Conservation (phyloP, 2,329 filamentous ascomycete genomes). For the Trichoderma semiorbis region DNA sequence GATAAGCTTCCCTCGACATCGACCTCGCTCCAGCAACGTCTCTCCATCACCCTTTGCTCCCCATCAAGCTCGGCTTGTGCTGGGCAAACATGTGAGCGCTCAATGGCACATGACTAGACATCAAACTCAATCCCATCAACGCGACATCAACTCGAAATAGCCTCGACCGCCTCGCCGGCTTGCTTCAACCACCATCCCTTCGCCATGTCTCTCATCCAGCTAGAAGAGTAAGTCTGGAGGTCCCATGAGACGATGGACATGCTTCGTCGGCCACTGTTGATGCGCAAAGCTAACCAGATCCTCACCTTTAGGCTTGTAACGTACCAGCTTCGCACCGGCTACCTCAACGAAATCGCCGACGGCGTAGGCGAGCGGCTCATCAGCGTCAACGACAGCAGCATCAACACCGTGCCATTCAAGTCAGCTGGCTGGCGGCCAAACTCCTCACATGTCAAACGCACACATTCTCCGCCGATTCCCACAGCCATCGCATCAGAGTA, state of each 20-base stretch:
- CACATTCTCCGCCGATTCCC: slow-evolving; percentile 81
- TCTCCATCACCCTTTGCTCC: neutral
- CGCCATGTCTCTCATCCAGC: slow-evolving; percentile 38
- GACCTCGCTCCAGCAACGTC: neutral
- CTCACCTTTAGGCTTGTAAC: slow-evolving; percentile 62
- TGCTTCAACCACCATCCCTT: slow-evolving; percentile 1
- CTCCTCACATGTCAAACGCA: slow-evolving; percentile 72
- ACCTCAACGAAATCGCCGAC: slow-evolving; percentile 75
- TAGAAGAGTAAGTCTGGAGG: slow-evolving; percentile 34
- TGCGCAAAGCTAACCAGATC: slow-evolving; percentile 21
- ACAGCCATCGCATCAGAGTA: slow-evolving; percentile 80
- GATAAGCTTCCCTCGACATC: neutral
- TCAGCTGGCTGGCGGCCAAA: slow-evolving; percentile 76
- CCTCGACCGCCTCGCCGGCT: neutral
- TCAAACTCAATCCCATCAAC: neutral
- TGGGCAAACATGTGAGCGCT: slow-evolving; percentile 16
- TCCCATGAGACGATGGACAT: neutral
- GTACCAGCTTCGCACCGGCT: slow-evolving; percentile 77
- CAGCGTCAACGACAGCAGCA: slow-evolving; percentile 72
- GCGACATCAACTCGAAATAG: neutral
- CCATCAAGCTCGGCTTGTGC: neutral
- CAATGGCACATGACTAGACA: slow-evolving; percentile 20
- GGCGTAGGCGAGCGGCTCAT: slow-evolving; percentile 82
- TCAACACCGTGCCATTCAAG: slow-evolving; percentile 79
- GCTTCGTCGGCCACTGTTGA: neutral